phyloP scores from a whole-genome alignment of 129 eudicot genomes.

The Helianthus annuus region HanXRQr2.0-SUNRISE NC_035434.2:55941245-55941744 shows the following conservation, averaged over 20 bases:
- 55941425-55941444: constrained; percentile 54
- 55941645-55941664: not conserved
- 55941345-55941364: constrained; percentile 38
- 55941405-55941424: constrained; percentile 59
- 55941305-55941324: constrained; percentile 59
- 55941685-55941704: not conserved
- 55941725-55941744: too few species aligned
- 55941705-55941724: too few species aligned
- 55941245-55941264: constrained; percentile 50
- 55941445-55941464: constrained; percentile 50
- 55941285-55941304: constrained; percentile 64
- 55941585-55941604: not conserved
- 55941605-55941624: too few species aligned
- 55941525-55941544: constrained; percentile 21
- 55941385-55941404: constrained; percentile 49
- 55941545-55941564: not conserved
- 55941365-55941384: constrained; percentile 41
- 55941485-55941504: constrained; percentile 51
- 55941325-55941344: constrained; percentile 18
- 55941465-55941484: constrained; percentile 50
- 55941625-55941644: not conserved
- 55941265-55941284: constrained; percentile 43
- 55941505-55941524: constrained; percentile 41
- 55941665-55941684: too few species aligned
- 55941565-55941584: not conserved